Evolutionary conservation across 345 rosid species (phyloP), one percentile per base, ranked within the genome.

Genomic region (Lepidium didymum): DNA sequence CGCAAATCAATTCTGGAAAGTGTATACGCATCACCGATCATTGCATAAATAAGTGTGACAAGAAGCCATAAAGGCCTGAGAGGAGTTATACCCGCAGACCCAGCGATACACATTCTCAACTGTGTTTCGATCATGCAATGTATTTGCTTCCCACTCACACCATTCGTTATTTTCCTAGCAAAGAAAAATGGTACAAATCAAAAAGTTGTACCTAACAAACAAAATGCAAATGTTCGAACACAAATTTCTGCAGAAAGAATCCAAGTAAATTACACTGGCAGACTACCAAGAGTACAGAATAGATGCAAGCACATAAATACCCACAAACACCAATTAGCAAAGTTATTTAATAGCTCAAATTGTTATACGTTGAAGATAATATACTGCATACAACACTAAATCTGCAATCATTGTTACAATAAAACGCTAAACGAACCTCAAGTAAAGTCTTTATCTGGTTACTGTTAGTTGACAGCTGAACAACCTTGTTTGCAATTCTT

Each of bases 41-140:
- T 35, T 44, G 33, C 57, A 54, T 64, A 33, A 29, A 68, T 46
- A 46, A 19, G 25, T 36, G 15, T 44, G 51, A 55, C 35, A 66
- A 40, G 19, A 67, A 55, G 13, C 60, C 14, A 0, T 29, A 13
- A 33, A 55, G 27, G 77, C 47, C 50, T 34, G 73, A 41, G 50
- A 27, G 58, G 73, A 35, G 59, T 19, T 51, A 72, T 83, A 91
- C 99, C 97, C 97, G 69, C 99, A 94, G 64, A 84, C 88, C 99
- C 99, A 94, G 71, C 86, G 83, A 64, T 82, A 87, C 54, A 93
- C 97, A 82, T 93, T 91, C 78, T 94, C 99, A 44, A 91, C 82
- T 14, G 76, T 70, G 71, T 91, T 94, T 44, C 99, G 90, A 57
- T 85, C 90, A 63, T 87, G 96, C 76, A 94, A 70, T 53, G 84